Evolutionary conservation across 495 filamentous ascomycete genomes (phyloP).

Genomic region (Penicillium odoratum): DNA sequence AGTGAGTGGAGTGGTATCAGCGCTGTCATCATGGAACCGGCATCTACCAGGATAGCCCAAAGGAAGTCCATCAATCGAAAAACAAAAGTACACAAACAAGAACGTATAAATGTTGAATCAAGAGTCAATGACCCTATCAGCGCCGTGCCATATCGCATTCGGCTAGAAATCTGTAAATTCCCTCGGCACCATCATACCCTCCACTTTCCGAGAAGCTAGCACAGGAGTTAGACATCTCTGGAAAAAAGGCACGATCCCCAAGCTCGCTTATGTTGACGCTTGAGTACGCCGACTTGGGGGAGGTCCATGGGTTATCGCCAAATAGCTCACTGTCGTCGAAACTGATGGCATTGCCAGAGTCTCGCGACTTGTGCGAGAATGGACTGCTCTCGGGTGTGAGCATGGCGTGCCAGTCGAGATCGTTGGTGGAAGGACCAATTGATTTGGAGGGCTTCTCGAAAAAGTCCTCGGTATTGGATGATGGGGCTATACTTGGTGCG

Average conservation of each 20-base stretch:
- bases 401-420: slow-evolving; percentile 59
- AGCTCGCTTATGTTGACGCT: slow-evolving; percentile 56
- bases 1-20: slow-evolving; percentile 33
- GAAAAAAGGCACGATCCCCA: slow-evolving; percentile 44
- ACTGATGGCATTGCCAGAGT: slow-evolving; percentile 35
- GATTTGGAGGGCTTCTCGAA: slow-evolving; percentile 27
- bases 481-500: slow-evolving; percentile 59
- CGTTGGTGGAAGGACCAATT: slow-evolving; percentile 28
- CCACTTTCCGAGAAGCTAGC: slow-evolving; percentile 38
- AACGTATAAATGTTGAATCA: background rate
- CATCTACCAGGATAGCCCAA: slow-evolving; percentile 11
- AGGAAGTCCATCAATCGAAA: slow-evolving; percentile 4
- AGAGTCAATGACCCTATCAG: slow-evolving; percentile 2
- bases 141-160: slow-evolving; percentile 69
- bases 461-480: slow-evolving; percentile 34
- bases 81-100: slow-evolving; percentile 10
- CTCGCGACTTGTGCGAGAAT: slow-evolving; percentile 25
- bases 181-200: slow-evolving; percentile 78
- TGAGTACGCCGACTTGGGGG: slow-evolving; percentile 49
- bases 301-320: slow-evolving; percentile 52
- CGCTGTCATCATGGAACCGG: slow-evolving; percentile 19
- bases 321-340: slow-evolving; percentile 51
- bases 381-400: slow-evolving; percentile 45
- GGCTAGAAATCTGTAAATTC: slow-evolving; percentile 83
- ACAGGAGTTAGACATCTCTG: slow-evolving; percentile 31